Evolutionary conservation across 805 yeast genomes (phyloP), one percentile per base, ranked within the genome.

Genomic region (Pichia pseudocactophila): DNA sequence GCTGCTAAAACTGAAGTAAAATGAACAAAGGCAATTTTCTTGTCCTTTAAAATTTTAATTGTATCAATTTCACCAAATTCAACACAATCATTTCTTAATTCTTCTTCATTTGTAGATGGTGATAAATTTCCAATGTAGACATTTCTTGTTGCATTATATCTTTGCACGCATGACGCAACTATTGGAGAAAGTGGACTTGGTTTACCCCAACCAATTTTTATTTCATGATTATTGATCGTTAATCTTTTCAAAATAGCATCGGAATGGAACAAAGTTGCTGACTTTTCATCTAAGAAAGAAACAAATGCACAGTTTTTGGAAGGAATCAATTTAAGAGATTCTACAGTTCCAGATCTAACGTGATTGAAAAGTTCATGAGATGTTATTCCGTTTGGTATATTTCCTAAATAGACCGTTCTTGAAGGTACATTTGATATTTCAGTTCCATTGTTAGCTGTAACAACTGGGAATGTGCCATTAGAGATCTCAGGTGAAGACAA

Each of bases 201-300:
- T 51, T 82, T 82, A 17, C 96, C 96, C 97, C 97, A 92, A 11
- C 96, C 96, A 46, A 90, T 74, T 56, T 87, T 76, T 44, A 89
- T 76, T 54, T 85, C 95, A 50, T 82, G 78, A 36, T 86, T 88
- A 51, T 77, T 78, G 46, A 92, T 82, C 34, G 81, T 76, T 49
- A 89, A 69, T 58, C 89, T 77, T 58, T 86, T 87, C 58, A 90
- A 70, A 39, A 85, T 81, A 32, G 96, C 94, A 65, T 89, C 97
- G 1, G 96, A 85, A 62, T 88, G 96, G 66, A 92, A 92, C 50
- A 87, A 74, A 46, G 87, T 69, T 0, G 97, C 97, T 26, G 92
- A 75, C 50, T 84, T 80, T 59, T 82, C 90, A 61, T 88, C 96
- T 44, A 90, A 69, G 61, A 92, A 90, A 5, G 96, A 82, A 34